Evolutionary conservation across 768 basidiomycete genomes (phyloP).

Genomic region (Amanita muscaria): DNA sequence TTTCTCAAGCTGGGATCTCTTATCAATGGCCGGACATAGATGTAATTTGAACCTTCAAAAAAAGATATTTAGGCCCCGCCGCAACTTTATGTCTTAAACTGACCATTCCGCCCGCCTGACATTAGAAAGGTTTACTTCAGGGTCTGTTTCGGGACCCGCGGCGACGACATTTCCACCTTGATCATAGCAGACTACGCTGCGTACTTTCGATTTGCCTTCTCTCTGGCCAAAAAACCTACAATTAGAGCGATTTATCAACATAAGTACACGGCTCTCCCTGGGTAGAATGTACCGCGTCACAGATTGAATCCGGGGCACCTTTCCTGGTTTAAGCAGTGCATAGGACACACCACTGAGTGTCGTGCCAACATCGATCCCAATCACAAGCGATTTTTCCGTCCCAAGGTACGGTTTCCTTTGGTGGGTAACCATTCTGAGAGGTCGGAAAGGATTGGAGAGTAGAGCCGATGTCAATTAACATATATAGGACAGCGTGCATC

Average conservation of each 20-base stretch:
- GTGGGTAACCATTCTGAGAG: conserved; percentile 12
- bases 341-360: conserved; percentile 36
- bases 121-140: background rate
- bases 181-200: conserved; percentile 7
- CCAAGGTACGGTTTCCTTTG: conserved; percentile 31
- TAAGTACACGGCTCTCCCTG: too few relatives aligned
- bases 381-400: conserved; percentile 30
- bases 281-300: conserved; percentile 25
- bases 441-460: too few relatives aligned
- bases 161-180: background rate
- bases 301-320: conserved; percentile 25
- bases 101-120: conserved; percentile 3
- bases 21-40: conserved; percentile 2
- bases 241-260: too few relatives aligned
- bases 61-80: background rate
- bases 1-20: conserved; percentile 1
- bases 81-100: background rate
- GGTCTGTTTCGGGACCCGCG: conserved; percentile 6
- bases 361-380: conserved; percentile 46
- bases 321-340: conserved; percentile 27
- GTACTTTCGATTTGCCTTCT: conserved; percentile 1
- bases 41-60: conserved; percentile 8
- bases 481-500: too few relatives aligned
- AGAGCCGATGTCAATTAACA: too few relatives aligned
- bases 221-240: background rate